Percentiles rank a stretch among this genome's conserved stretches.
Evolutionary conservation across 805 yeast species (phyloP).

Genomic region (Candida ortonii): DNA sequence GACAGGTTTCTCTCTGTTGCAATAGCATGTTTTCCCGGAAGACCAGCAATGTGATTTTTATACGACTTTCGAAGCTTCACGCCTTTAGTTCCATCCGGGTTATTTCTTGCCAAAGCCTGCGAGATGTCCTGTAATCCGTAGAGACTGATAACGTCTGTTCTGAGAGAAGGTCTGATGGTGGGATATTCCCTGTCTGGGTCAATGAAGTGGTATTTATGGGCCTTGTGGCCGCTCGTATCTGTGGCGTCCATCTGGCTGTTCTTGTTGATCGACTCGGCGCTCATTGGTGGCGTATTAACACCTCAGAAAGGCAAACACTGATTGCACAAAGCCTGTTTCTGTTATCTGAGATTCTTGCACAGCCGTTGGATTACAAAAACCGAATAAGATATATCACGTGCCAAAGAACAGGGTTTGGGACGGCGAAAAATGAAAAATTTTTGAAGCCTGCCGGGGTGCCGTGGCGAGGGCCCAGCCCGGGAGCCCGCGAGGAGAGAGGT

Average conservation of each 20-base stretch:
- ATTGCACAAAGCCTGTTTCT: no score
- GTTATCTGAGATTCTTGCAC: no score
- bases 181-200: constrained; percentile 32
- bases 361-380: constrained; percentile 10
- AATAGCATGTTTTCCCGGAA: constrained; percentile 75
- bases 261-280: no score
- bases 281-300: no score
- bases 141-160: constrained; percentile 63
- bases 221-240: no score
- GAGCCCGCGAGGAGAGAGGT: constrained; percentile 1
- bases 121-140: constrained; percentile 71
- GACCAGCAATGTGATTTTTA: constrained; percentile 84
- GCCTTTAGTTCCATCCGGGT: constrained; percentile 86
- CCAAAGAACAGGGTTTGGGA: constrained; percentile 1
- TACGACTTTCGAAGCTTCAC: constrained; percentile 92
- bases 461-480: constrained; percentile 2
- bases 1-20: constrained; percentile 46
- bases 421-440: constrained; percentile 32
- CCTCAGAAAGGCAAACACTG: no score
- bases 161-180: constrained; percentile 63
- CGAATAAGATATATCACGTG: constrained; percentile 4
- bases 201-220: constrained; percentile 36
- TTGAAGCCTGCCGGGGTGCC: constrained; percentile 8
- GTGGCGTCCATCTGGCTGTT: no score
- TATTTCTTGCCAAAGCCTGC: constrained; percentile 78